phyloP scores from a whole-genome alignment of 169 alveolate genomes.

The Cryptosporidium tyzzeri region DNA sequence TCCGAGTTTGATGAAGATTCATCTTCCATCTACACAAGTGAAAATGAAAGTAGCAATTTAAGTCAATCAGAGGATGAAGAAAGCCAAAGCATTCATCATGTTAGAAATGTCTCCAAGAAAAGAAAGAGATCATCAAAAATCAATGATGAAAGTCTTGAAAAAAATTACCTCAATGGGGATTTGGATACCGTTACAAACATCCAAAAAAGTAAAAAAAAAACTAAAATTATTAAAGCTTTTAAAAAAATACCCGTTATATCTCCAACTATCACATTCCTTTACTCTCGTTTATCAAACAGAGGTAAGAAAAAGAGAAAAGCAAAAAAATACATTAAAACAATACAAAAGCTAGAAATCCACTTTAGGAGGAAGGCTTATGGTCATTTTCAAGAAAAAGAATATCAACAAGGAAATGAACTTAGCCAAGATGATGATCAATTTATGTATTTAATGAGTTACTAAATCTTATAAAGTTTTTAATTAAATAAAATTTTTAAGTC shows the following conservation, averaged over 20 bases:
- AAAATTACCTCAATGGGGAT: conserved; percentile 4
- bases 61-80: neutral
- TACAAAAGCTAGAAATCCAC: conserved; percentile 24
- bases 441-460: neutral
- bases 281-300: conserved; percentile 27
- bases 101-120: neutral
- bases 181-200: conserved; percentile 15
- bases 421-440: conserved; percentile 12
- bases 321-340: neutral
- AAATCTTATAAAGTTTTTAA: neutral
- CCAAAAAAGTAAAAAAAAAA: conserved; percentile 4
- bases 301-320: conserved; percentile 59
- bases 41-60: neutral
- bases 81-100: neutral
- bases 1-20: neutral
- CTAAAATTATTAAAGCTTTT: conserved; percentile 2
- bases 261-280: conserved; percentile 2
- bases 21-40: neutral
- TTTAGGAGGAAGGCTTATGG: conserved; percentile 62
- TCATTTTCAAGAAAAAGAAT: neutral
- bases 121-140: neutral
- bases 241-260: conserved; percentile 30
- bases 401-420: neutral
- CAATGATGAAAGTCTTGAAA: neutral
- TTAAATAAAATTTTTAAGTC: neutral